phyloP scores from a whole-genome alignment of 805 yeast genomes.

The Suhomyces xylopsoci region DNA sequence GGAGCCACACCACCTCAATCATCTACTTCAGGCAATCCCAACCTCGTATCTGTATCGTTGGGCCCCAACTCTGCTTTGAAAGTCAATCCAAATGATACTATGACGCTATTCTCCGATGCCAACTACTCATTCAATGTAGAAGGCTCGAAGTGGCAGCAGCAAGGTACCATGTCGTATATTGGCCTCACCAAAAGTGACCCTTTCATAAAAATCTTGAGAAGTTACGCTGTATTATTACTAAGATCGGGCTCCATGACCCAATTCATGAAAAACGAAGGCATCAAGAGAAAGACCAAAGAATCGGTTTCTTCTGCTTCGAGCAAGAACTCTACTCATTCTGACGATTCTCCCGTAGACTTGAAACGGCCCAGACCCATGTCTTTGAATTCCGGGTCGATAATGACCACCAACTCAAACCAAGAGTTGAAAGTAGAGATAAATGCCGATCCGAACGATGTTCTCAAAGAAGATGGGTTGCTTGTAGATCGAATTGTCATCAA shows the following conservation, averaged over 20 bases:
- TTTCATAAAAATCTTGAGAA: conserved; percentile 34
- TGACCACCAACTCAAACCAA: neutral
- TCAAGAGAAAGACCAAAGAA: conserved; percentile 10
- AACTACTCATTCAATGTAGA: conserved; percentile 34
- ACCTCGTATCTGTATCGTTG: conserved; percentile 23
- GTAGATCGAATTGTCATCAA: conserved; percentile 22
- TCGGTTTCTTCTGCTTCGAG: neutral
- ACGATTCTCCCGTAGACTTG: neutral
- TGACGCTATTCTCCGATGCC: conserved; percentile 33
- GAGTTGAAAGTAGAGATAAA: neutral
- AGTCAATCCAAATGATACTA: conserved; percentile 31
- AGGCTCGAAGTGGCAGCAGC: conserved; percentile 38
- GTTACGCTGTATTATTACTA: conserved; percentile 31
- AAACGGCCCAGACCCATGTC: neutral
- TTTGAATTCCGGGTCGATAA: neutral
- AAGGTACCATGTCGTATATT: conserved; percentile 38
- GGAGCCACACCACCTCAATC: neutral
- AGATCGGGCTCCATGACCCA: conserved; percentile 32
- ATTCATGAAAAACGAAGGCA: conserved; percentile 20
- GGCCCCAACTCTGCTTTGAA: conserved; percentile 35
- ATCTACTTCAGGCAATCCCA: neutral
- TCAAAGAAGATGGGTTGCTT: conserved; percentile 28
- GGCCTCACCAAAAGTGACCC: conserved; percentile 42
- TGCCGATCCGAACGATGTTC: neutral
- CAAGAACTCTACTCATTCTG: neutral